A percentile compares a stretch with the other conserved stretches of the same genome.
phyloP scores from a whole-genome alignment of 2,329 filamentous ascomycete genomes.

The Rutstroemia sp. region DNA sequence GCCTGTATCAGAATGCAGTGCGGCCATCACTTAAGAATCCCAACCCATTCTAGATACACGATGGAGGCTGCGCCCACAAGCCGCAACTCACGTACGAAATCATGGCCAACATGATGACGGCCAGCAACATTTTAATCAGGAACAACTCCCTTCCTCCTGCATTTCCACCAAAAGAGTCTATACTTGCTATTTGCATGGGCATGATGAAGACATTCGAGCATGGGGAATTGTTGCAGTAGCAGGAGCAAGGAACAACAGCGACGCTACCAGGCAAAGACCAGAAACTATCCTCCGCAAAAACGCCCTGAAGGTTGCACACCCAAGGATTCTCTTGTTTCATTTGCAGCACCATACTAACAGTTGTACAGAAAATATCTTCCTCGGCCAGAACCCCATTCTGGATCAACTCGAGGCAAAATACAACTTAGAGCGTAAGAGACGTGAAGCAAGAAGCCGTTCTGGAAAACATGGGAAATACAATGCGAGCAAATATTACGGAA shows the following conservation, averaged over 20 bases:
- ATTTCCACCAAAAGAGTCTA: background rate
- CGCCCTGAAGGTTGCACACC: too few relatives aligned
- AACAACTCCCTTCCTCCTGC: background rate
- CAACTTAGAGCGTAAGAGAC: too few relatives aligned
- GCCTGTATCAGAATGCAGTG: background rate
- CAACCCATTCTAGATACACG: background rate
- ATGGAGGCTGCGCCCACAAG: background rate
- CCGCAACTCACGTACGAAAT: background rate
- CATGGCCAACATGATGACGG: background rate
- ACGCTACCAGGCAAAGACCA: background rate
- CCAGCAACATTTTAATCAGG: background rate
- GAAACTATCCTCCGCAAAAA: background rate
- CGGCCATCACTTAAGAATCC: background rate
- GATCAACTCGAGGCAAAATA: too few relatives aligned
- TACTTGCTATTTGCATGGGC: background rate
- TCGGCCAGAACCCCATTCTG: too few relatives aligned
- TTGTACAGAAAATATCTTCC: too few relatives aligned
- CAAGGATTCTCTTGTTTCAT: too few relatives aligned
- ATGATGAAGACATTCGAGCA: conserved; percentile 6
- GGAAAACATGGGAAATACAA: too few relatives aligned
- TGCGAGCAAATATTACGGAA: too few relatives aligned
- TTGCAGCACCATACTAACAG: too few relatives aligned
- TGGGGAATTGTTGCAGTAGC: conserved; percentile 7
- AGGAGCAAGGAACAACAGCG: background rate
- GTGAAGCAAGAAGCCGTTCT: too few relatives aligned